Conservation (phyloP, 495 filamentous ascomycete genomes). For the Friedmanniomyces simplex region DNA sequence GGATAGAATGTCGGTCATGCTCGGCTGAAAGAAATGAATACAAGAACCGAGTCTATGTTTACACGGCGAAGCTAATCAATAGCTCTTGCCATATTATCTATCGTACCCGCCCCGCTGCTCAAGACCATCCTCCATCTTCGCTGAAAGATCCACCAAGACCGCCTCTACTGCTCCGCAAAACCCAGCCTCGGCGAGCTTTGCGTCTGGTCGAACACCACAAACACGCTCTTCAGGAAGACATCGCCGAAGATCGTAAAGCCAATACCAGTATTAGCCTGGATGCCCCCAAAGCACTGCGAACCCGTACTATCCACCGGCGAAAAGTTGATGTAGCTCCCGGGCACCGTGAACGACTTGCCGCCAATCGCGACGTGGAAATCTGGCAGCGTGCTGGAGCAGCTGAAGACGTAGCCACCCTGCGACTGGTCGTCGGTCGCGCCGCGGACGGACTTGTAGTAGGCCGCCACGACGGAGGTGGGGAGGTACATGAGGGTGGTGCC, state of each 20-base stretch:
- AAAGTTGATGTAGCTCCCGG: slow-evolving; percentile 43
- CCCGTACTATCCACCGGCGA: slow-evolving; percentile 4
- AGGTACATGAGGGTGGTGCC: slow-evolving; percentile 66
- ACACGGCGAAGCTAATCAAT: not conserved
- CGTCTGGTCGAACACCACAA: slow-evolving; percentile 56
- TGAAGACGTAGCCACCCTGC: slow-evolving; percentile 57
- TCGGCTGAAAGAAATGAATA: not conserved
- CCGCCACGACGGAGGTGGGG: slow-evolving; percentile 42
- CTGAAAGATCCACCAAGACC: not conserved
- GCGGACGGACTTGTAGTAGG: slow-evolving; percentile 53
- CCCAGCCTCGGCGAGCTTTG: slow-evolving; percentile 1
- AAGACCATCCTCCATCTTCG: too few species aligned
- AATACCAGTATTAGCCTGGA: slow-evolving; percentile 45
- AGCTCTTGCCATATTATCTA: not conserved
- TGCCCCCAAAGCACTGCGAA: slow-evolving; percentile 30
- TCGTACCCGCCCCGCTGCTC: not conserved
- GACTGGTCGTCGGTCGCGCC: slow-evolving; percentile 38
- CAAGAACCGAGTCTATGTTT: not conserved
- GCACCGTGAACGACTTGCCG: slow-evolving; percentile 39
- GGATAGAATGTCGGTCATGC: too few species aligned
- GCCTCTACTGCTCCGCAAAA: slow-evolving; percentile 3
- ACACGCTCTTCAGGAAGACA: slow-evolving; percentile 68
- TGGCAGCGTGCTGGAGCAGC: slow-evolving; percentile 53
- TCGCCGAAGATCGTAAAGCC: slow-evolving; percentile 66
- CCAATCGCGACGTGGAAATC: slow-evolving; percentile 51